Evolutionary conservation across 192 early-diverging fungal species (phyloP).

Genomic region (Coemansia erecta): DNA sequence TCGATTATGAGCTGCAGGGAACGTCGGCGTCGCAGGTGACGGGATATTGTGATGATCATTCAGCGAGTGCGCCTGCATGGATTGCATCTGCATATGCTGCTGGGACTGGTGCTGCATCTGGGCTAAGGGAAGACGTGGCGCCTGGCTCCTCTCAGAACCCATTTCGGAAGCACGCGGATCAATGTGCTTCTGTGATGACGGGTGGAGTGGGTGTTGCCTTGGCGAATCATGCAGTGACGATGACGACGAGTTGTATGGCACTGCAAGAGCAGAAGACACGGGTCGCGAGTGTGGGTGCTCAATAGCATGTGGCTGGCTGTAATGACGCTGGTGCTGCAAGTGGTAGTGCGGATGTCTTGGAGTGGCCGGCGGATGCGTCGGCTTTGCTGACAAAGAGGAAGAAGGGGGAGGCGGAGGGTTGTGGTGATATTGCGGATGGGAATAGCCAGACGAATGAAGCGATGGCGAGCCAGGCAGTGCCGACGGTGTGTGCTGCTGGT

Average conservation of each 20-base stretch:
- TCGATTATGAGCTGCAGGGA: slow-evolving; percentile 14
- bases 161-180: slow-evolving; percentile 11
- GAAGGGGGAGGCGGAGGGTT: slow-evolving; percentile 9
- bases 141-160: slow-evolving; percentile 4
- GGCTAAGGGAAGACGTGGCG: slow-evolving; percentile 3
- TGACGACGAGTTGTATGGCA: not conserved
- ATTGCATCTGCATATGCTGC: not conserved
- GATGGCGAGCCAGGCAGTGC: slow-evolving; percentile 9
- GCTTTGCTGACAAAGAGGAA: slow-evolving; percentile 11
- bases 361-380: slow-evolving; percentile 12
- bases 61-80: not conserved
- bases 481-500: slow-evolving; percentile 6
- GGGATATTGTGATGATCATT: slow-evolving; percentile 16
- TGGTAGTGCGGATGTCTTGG: slow-evolving; percentile 20
- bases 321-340: slow-evolving; percentile 37
- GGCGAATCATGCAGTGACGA: slow-evolving; percentile 7
- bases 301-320: slow-evolving; percentile 32
- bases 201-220: not conserved
- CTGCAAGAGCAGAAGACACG: slow-evolving; percentile 2
- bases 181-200: slow-evolving; percentile 2
- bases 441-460: slow-evolving; percentile 6
- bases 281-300: slow-evolving; percentile 6
- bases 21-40: slow-evolving; percentile 27
- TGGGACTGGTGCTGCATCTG: slow-evolving; percentile 2
- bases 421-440: slow-evolving; percentile 17